Percentiles rank a stretch among this genome's conserved stretches.
Conservation (phyloP, 1,284 basidiomycete genomes). For the Cryptococcus neoformans region DNA sequence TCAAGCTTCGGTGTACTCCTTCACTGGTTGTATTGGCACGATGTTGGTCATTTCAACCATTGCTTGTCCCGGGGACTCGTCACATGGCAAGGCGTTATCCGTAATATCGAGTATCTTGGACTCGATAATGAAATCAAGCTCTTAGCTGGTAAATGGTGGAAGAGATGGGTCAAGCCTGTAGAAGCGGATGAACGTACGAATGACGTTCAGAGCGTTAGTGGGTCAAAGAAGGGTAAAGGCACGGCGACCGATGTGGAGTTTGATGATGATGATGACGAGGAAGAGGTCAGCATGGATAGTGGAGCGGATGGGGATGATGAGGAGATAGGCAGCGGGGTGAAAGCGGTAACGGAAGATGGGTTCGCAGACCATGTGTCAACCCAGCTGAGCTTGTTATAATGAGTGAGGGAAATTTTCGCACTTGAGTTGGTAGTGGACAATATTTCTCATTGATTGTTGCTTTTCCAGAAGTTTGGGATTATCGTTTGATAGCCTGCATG, state of each 20-base stretch:
- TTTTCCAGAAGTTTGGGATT: no score
- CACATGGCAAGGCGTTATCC: slow-evolving; percentile 47
- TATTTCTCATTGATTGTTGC: no score
- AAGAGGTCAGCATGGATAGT: slow-evolving; percentile 7
- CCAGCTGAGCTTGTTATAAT: slow-evolving; percentile 2
- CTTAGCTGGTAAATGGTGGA: slow-evolving; percentile 47
- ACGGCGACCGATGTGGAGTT: slow-evolving; percentile 3
- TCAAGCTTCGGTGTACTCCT: slow-evolving; percentile 42
- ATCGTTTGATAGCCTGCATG: no score
- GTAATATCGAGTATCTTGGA: slow-evolving; percentile 47
- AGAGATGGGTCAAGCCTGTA: slow-evolving; percentile 40
- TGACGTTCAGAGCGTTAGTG: not conserved
- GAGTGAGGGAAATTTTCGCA: not conserved
- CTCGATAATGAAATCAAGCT: slow-evolving; percentile 43
- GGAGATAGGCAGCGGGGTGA: not conserved
- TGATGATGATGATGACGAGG: slow-evolving; percentile 8
- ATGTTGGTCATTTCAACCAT: slow-evolving; percentile 12
- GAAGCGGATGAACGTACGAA: slow-evolving; percentile 4
- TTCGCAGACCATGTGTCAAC: slow-evolving; percentile 11
- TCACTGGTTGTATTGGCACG: slow-evolving; percentile 48
- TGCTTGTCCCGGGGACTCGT: slow-evolving; percentile 37
- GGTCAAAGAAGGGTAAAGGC: slow-evolving; percentile 1
- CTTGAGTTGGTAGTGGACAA: no score
- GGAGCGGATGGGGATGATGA: slow-evolving; percentile 13
- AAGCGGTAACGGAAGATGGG: slow-evolving; percentile 4